Evolutionary conservation across 306 rosid genomes (phyloP).

Genomic region (Rosa rugosa): DNA sequence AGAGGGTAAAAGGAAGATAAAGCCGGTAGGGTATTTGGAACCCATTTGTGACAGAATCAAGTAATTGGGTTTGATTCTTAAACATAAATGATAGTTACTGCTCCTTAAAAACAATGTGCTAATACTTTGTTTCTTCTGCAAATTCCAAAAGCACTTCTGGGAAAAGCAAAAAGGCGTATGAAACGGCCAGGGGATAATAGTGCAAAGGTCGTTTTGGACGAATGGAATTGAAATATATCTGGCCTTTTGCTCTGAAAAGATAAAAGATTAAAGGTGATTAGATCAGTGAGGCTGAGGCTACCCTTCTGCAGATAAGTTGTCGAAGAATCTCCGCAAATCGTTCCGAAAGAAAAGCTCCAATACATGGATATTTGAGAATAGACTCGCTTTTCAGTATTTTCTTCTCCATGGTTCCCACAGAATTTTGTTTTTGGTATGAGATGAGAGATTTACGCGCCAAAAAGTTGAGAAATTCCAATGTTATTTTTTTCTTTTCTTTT

Average conservation of each 20-base stretch:
- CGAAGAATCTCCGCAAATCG: neutral
- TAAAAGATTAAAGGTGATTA: neutral
- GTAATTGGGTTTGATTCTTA: neutral
- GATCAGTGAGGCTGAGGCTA: neutral
- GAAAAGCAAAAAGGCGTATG: neutral
- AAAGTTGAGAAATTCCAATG: neutral
- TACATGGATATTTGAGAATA: neutral
- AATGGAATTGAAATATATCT: neutral
- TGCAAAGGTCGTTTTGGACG: neutral
- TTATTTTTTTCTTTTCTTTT: neutral
- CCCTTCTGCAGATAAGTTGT: neutral
- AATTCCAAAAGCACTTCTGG: neutral
- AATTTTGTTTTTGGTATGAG: neutral
- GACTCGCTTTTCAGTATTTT: neutral
- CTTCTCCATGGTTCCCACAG: neutral
- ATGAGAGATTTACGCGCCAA: neutral
- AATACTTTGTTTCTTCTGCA: neutral
- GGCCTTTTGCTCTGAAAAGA: constrained; percentile 1
- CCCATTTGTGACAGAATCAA: neutral
- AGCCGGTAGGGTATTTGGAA: neutral
- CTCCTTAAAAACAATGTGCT: neutral
- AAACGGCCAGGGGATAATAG: neutral
- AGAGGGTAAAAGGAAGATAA: neutral
- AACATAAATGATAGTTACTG: neutral
- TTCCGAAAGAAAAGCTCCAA: neutral